Base-by-base conservation (phyloP, 179 eudicot species). In the Actinidia arguta region DNA sequence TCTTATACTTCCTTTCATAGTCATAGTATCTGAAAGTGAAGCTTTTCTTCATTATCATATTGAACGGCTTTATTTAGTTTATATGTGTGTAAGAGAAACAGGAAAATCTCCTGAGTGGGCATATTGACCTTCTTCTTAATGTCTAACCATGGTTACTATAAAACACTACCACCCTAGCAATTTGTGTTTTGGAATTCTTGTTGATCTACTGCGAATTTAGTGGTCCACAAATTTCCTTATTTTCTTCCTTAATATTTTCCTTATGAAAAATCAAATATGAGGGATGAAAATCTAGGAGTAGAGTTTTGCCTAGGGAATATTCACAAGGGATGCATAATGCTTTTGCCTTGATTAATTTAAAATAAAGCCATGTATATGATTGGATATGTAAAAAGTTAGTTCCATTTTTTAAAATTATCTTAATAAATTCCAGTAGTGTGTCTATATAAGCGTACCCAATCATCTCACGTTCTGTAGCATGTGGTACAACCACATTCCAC, bases 241-340 rank as follows among this genome's bases (percentile, higher is more conserved):
- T 61, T 61, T n/a, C 27, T 61, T 61, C 24, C 31, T 61, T 22
- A 20, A 61, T 61, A 5, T 61, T 31, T 61, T 61, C 24, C 31
- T 2, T 22, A 22, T 25, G n/a, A n/a, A n/a, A 22, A 8, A 11
- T n/a, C 24, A 8, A 61, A 61, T 22, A 22, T 61, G 66, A 8
- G 8, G 66, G 66, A 61, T 61, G n/a, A 61, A 61, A 22, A 61
- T 61, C 31, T 61, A n/a, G 36, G 67, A 61, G 67, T 61, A 61
- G 31, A 61, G 31, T 61, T 61, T n/a, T 20, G 6, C 4, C 67
- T n/a, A 22, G 27, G 24, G 24, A 31, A 22, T 61, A 1, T 25
- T n/a, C n/a, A 61, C 31, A 8, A 5, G 36, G 67, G 67, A 61
- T n/a, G n/a, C n/a, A n/a, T n/a, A n/a, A n/a, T n/a, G n/a, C n/a